Evolutionary conservation across 352 stramenopile species (phyloP).

Genomic region (Hyaloperonospora brassicae): DNA sequence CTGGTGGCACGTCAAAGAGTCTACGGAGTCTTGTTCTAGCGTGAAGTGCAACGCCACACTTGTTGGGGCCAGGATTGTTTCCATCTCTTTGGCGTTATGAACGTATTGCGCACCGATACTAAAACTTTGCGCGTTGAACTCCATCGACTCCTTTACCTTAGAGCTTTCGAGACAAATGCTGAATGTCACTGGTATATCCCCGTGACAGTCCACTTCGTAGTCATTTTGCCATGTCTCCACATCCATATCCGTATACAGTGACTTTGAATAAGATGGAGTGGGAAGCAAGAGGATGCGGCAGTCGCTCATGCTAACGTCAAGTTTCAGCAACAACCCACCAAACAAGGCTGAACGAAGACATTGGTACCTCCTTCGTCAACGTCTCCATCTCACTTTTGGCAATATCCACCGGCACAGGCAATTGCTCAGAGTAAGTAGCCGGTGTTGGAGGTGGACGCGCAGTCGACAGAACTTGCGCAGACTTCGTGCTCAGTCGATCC

Average conservation of each 20-base stretch:
- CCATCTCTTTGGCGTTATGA: constrained; percentile 29
- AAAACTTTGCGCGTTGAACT: too few relatives aligned
- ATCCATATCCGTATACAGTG: too few relatives aligned
- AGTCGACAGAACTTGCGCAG: constrained; percentile 42
- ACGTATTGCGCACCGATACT: too few relatives aligned
- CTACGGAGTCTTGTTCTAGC: constrained; percentile 38
- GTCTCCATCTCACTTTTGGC: constrained; percentile 30
- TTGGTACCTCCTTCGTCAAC: constrained; percentile 34
- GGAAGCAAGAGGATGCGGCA: constrained; percentile 47
- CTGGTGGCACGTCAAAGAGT: constrained; percentile 37
- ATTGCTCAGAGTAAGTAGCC: constrained; percentile 25
- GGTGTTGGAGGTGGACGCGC: constrained; percentile 28
- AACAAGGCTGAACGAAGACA: constrained; percentile 60
- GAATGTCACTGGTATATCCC: too few relatives aligned
- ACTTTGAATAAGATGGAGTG: too few relatives aligned
- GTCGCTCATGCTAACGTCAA: constrained; percentile 47
- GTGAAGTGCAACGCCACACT: constrained; percentile 39
- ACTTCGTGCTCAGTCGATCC: constrained; percentile 46
- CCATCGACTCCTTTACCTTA: too few relatives aligned
- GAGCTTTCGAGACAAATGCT: too few relatives aligned
- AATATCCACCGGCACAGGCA: constrained; percentile 16
- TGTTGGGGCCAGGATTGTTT: constrained; percentile 42
- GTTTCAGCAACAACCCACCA: constrained; percentile 40
- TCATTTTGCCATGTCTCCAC: too few relatives aligned
- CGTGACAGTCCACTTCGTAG: too few relatives aligned